Evolutionary conservation across 768 basidiomycete genomes (phyloP), one percentile per base, ranked within the genome.

Genomic region (Galerina sulciceps): DNA sequence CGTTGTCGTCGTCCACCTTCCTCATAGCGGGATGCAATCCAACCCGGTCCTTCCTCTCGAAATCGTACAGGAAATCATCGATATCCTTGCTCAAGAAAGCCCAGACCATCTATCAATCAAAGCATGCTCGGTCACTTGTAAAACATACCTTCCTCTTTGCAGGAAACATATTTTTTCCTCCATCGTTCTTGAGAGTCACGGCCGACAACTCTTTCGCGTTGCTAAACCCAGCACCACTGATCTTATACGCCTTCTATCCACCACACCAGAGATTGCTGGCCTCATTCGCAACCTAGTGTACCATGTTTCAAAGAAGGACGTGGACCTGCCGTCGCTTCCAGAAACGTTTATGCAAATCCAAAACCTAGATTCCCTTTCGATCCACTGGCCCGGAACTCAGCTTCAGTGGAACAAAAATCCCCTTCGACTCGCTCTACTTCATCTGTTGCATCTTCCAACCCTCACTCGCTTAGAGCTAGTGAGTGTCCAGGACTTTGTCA

Each of bases 401-500:
- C n/a, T 15, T 18, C n/a, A 47, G 23, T 54, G 53, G 53, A 41
- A 36, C 15, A 20, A 34, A 6, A 43, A 54, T 23, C 15, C 42
- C 11, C 42, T 54, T 44, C 56, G 48, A 11, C 20, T 37, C 6
- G 47, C 37, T 17, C 23, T 57, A 6, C 40, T 57, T 9, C 56
- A 43, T n/a, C 56, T 57, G 17, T 26, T 57, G 40, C 47, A 49
- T 14, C 56, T 57, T 43, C 56, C 48, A 4, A 57, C 56, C 26
- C 46, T 57, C 40, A 51, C n/a, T 20, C 14, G 34, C 6, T 18
- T 57, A 11, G 35, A 43, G 17, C 11, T 57, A 36, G 4, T 6
- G 9, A 23, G 6, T 17, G 34, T 49, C 17, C 15, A 44, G 13
- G 20, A 37, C 35, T 53, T 53, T 22, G 20, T 34, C 8, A 18